Evolutionary conservation across 169 alveolate species (phyloP), one percentile per base, ranked within the genome.

Genomic region (Babesia divergens): DNA sequence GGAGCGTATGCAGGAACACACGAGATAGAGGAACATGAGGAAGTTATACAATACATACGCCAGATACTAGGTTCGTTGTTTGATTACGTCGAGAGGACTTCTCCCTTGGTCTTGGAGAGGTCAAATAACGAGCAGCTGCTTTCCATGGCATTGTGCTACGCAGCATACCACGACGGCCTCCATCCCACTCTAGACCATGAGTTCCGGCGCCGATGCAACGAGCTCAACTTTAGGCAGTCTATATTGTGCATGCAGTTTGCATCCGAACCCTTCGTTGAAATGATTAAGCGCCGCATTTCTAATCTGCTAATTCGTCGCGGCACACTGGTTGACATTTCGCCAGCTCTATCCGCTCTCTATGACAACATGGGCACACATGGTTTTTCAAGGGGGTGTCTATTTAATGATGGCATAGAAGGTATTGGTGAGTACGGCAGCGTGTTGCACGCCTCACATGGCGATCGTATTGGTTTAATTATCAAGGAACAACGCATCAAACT

Each of bases 121-220:
- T 29, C 29, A 31, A 67, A 65, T 56, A 18, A 50, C 44, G 67
- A 49, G 4, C 77, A 66, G 43, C 18, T 66, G 55, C 40, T 66
- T 6, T 66, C 77, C 7, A 16, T 55, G 37, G 46, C 42, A 18
- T 1, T 35, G 28, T 51, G 77, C 31, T n/a, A 6, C 37, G 38
- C 29, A 43, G 37, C 14, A 1, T 28, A 14, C 9, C 29, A 4
- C 65, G 51, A 8, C 43, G 31, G 14, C 3, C 28, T 56, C 5
- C 13, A 14, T n/a, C 5, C 6, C 9, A 9, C 51, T 56, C n/a
- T 56, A 50, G 68, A 56, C 35, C 6, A n/a, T 6, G 37, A 8
- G 9, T 28, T 62, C 29, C 44, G 4, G 56, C 0, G 26, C 7
- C 56, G 72, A 5, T 29, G 42, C 20, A 20, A 14, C 2, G 3